A percentile compares a stretch with the other conserved stretches of the same genome.
Evolutionary conservation across 768 basidiomycete genomes (phyloP).

Genomic region (Leccinum longicurvipes): DNA sequence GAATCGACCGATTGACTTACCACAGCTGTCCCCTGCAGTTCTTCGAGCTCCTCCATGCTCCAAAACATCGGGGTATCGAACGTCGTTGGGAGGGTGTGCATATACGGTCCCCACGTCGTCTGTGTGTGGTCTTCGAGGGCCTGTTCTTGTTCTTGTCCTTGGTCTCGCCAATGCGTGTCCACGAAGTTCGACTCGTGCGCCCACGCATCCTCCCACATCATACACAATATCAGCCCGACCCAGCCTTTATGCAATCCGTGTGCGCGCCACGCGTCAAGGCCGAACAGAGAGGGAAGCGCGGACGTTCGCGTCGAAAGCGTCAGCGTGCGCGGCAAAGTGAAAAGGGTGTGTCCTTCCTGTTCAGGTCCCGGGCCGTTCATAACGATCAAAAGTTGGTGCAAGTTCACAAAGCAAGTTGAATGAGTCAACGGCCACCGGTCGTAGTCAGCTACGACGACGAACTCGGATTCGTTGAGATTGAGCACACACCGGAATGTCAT

Average conservation of each 20-base stretch:
- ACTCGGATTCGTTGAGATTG: background rate
- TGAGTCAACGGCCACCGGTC: background rate
- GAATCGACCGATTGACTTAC: conserved; percentile 54
- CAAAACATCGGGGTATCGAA: conserved; percentile 98
- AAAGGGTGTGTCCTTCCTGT: conserved; percentile 73
- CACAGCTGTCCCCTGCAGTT: conserved; percentile 82
- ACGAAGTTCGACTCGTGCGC: conserved; percentile 56
- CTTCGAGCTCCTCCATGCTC: conserved; percentile 65
- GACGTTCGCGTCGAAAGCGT: conserved; percentile 81
- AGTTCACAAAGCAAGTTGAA: background rate
- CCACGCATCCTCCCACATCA: conserved; percentile 91
- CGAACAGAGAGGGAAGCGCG: conserved; percentile 55
- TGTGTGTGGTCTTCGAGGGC: background rate
- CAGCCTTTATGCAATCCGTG: conserved; percentile 67
- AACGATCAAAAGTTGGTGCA: background rate
- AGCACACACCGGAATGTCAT: conserved; percentile 62
- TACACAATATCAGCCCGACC: conserved; percentile 83
- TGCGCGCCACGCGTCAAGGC: conserved; percentile 60
- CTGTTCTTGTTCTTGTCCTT: background rate
- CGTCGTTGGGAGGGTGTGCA: conserved; percentile 50
- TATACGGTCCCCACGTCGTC: conserved; percentile 24
- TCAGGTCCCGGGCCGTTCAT: background rate
- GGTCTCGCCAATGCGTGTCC: conserved; percentile 1
- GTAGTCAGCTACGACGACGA: too few species aligned
- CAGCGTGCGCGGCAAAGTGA: conserved; percentile 74